Percentiles rank a stretch among this genome's conserved stretches.
Conservation (phyloP, 139 green algal species). For the Desmodesmus armatus region DNA sequence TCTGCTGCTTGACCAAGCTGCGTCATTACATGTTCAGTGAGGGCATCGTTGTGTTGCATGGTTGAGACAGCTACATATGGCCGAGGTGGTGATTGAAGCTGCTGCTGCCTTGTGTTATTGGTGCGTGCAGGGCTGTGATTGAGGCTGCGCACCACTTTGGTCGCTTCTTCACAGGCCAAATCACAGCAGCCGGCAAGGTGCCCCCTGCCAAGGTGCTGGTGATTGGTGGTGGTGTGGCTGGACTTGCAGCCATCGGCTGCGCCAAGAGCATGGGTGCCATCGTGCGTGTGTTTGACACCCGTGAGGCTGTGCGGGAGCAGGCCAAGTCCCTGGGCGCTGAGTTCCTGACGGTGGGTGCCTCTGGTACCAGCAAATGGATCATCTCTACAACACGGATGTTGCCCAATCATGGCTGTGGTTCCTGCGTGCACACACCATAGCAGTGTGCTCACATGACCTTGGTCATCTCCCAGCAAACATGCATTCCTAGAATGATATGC, state of each 20-base stretch:
- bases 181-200: slow-evolving; percentile 88
- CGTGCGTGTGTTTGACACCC: slow-evolving; percentile 90
- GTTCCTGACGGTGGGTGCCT: slow-evolving; percentile 80
- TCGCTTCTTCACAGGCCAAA: slow-evolving; percentile 91
- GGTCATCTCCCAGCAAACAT: no score
- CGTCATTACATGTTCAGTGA: no score
- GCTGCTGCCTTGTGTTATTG: background rate
- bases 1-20: no score
- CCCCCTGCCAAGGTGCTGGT: slow-evolving; percentile 83
- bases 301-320: slow-evolving; percentile 78
- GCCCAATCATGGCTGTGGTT: no score
- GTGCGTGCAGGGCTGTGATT: slow-evolving; percentile 73
- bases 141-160: slow-evolving; percentile 86
- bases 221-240: slow-evolving; percentile 82
- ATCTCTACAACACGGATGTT: no score
- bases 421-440: no score
- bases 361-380: no score
- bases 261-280: slow-evolving; percentile 86
- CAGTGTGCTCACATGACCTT: background rate
- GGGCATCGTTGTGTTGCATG: no score
- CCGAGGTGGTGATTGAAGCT: background rate
- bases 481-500: no score
- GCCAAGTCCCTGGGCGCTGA: slow-evolving; percentile 86
- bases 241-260: slow-evolving; percentile 80
- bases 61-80: no score